These are phyloP conservation scores for Ogataea chonburiensis DNA, from an alignment of 805 yeast species.

Conservation along the genomic window DNA sequence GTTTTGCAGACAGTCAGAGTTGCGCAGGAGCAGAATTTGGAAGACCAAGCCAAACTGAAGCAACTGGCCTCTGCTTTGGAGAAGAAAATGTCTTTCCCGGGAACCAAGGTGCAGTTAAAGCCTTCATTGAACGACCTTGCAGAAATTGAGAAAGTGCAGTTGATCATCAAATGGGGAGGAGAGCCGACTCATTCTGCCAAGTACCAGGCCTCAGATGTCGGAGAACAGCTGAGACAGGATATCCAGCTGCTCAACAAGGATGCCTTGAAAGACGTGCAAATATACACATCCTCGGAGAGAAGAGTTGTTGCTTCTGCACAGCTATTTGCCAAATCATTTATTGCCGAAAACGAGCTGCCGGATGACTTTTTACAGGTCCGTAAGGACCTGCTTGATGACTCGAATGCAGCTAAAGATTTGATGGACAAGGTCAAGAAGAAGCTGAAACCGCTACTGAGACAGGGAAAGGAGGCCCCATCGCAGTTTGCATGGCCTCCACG, in stretches of 20 bases:
- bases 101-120: conserved; percentile 93
- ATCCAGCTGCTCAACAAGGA: conserved; percentile 80
- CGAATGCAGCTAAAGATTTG: conserved; percentile 95
- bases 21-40: conserved; percentile 77
- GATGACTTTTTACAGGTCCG: conserved; percentile 79
- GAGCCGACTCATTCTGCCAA: conserved; percentile 98
- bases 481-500: conserved; percentile 99
- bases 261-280: conserved; percentile 79
- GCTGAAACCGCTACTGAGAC: conserved; percentile 87
- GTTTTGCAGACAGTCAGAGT: conserved; percentile 81
- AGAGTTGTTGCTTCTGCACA: conserved; percentile 93
- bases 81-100: conserved; percentile 87
- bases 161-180: conserved; percentile 98
- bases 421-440: conserved; percentile 98
- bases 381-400: conserved; percentile 90
- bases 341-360: conserved; percentile 68
- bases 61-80: conserved; percentile 82
- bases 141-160: conserved; percentile 90
- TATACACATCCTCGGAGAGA: conserved; percentile 90
- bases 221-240: conserved; percentile 94
- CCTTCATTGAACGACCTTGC: conserved; percentile 70
- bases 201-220: conserved; percentile 91
- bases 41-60: conserved; percentile 72
- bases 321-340: conserved; percentile 70
- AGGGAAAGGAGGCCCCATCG: conserved; percentile 95